Evolutionary conservation across 2,329 filamentous ascomycete genomes (phyloP), one percentile per base, ranked within the genome.

Genomic region (Chaetomiaceae sp.): DNA sequence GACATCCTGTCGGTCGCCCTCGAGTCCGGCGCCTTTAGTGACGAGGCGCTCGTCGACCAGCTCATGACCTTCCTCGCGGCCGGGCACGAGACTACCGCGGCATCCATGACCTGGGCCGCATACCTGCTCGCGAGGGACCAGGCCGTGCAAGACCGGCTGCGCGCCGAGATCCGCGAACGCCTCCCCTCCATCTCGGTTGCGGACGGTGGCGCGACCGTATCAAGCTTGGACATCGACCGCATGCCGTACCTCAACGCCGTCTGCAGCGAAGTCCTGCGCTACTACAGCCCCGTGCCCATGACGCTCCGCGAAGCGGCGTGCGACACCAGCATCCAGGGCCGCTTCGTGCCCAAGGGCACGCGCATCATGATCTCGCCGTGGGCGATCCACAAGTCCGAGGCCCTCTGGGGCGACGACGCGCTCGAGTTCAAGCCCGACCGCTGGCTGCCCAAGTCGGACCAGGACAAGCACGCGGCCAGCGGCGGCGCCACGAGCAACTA

Each of bases 21-120:
- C 38, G 77, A 83, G 60, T 88, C 81, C 32, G 86, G 85, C 38
- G 79, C 73, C 6, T 93, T 94, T 65, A 76, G 69, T 11, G 86
- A 93, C 52, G 84, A 88, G 39, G 81, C 88, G 50, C 76, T 95
- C n/a, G 78, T 88, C 29, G 85, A 93, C 62, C 88, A 95, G 66
- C 77, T 93, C 61, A 93, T 94, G 86, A 94, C 87, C 0, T 93
- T 94, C 69, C 76, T 94, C 5, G 84, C 84, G 1, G 88, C 88
- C 0, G 84, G 83, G 18, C 87, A 91, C 63, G 86, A 91, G 66
- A 91, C 87, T 1, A 90, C 86, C 0, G 80, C 87, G 1, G 76
- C 81, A 1, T 75, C 86, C 15, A 72, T 93, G 60, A 84, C 82
- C n/a, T 91, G 86, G 84, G 77, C 83, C 3, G 66, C 81, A 7